Conservation (phyloP, 805 yeast genomes). For the Candida sakaeoensis region DNA sequence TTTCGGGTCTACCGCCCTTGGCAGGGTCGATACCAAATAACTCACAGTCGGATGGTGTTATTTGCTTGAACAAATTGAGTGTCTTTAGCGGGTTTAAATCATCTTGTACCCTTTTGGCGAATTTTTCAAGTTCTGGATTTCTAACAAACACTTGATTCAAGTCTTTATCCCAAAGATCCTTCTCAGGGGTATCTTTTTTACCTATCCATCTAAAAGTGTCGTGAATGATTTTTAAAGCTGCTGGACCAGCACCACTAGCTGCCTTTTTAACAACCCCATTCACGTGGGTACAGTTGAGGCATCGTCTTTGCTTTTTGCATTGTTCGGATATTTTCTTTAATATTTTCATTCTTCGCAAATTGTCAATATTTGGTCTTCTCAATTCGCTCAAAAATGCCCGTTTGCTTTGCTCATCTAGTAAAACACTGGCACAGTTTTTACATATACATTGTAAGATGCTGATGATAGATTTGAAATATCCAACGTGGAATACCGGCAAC, state of each 20-base stretch:
- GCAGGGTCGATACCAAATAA: constrained; percentile 85
- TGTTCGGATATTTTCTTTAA: constrained; percentile 82
- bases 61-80: constrained; percentile 79
- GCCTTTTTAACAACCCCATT: constrained; percentile 98
- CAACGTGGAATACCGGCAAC: constrained; percentile 95
- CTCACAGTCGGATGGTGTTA: constrained; percentile 85
- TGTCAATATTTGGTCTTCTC: constrained; percentile 84
- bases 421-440: constrained; percentile 77
- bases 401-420: constrained; percentile 70
- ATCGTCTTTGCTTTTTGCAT: constrained; percentile 91
- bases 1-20: constrained; percentile 90
- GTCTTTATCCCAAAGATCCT: constrained; percentile 81
- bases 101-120: constrained; percentile 82
- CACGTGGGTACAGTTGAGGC: constrained; percentile 79
- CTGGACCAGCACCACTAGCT: constrained; percentile 85
- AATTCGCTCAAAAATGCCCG: constrained; percentile 71
- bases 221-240: constrained; percentile 91
- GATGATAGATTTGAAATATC: constrained; percentile 89
- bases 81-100: constrained; percentile 93
- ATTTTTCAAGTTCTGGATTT: constrained; percentile 86
- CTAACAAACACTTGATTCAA: constrained; percentile 69
- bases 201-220: constrained; percentile 96
- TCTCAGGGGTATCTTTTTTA: constrained; percentile 82
- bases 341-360: constrained; percentile 85
- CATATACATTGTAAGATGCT: constrained; percentile 87